A percentile compares a stretch with the other conserved stretches of the same genome.
Evolutionary conservation across 2,329 filamentous ascomycete species (phyloP).

Genomic region (Alternaria sp.): DNA sequence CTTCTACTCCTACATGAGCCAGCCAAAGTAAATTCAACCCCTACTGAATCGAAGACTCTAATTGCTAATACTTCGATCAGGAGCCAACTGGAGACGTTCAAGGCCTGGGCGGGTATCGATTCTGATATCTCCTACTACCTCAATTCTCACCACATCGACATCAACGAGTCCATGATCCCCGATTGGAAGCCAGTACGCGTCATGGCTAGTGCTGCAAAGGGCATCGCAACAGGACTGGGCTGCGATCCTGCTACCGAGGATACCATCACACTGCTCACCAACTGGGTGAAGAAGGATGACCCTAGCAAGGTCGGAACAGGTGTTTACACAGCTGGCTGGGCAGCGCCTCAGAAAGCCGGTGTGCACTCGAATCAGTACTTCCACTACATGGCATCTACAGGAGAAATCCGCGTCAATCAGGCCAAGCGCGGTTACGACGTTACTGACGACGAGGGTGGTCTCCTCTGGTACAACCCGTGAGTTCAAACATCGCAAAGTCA

Average conservation of each 20-base stretch:
- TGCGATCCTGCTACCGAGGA: conserved; percentile 86
- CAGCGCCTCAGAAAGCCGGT: conserved; percentile 86
- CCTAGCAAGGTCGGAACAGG: conserved; percentile 76
- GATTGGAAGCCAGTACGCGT: conserved; percentile 81
- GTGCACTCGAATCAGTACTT: conserved; percentile 99
- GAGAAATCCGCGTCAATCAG: conserved; percentile 89
- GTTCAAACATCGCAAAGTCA: conserved; percentile 28
- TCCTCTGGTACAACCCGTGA: conserved; percentile 87
- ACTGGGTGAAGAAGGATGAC: conserved; percentile 79
- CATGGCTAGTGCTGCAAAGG: conserved; percentile 76
- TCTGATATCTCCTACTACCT: conserved; percentile 96
- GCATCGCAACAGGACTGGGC: conserved; percentile 78
- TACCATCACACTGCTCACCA: conserved; percentile 88
- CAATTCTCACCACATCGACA: conserved; percentile 92
- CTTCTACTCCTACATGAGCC: conserved; percentile 96
- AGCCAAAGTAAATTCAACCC: conserved; percentile 54
- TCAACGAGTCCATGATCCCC: conserved; percentile 90
- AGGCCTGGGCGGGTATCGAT: conserved; percentile 89
- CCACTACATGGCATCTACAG: conserved; percentile 85
- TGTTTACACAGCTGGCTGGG: conserved; percentile 95
- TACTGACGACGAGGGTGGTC: conserved; percentile 74
- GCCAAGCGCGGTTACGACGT: conserved; percentile 94
- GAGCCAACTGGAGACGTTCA: conserved; percentile 91
- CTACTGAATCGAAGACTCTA: conserved; percentile 47
- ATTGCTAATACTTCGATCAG: conserved; percentile 78